Percentiles rank a stretch among this genome's conserved stretches.
These are phyloP conservation scores for Penicillium sp. DNA, from an alignment of 2,329 filamentous ascomycete species.

Conservation along the genomic window DNA sequence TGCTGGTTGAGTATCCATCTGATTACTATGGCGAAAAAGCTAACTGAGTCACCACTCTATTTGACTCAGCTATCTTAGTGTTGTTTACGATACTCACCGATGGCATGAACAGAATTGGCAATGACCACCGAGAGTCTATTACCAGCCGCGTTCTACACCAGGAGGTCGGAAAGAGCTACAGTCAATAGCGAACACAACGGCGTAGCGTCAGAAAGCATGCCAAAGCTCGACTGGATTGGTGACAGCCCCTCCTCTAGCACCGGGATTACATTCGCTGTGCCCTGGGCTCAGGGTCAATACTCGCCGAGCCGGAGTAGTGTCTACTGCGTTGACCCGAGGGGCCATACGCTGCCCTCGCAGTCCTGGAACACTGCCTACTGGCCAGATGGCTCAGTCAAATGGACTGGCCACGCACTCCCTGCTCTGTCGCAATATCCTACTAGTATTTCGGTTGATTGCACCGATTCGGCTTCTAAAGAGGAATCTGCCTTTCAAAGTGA, in stretches of 20 bases:
- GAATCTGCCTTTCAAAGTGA: too few relatives aligned
- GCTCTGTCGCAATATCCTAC: slow-evolving; percentile 36
- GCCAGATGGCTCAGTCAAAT: slow-evolving; percentile 59
- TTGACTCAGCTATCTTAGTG: too few relatives aligned
- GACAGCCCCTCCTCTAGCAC: slow-evolving; percentile 31
- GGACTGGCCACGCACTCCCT: slow-evolving; percentile 56
- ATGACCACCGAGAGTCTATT: too few relatives aligned
- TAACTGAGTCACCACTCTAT: too few relatives aligned
- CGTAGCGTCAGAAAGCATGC: too few relatives aligned
- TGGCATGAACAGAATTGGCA: too few relatives aligned
- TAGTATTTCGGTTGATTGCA: slow-evolving; percentile 36
- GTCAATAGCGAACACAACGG: too few relatives aligned
- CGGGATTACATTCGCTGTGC: slow-evolving; percentile 45
- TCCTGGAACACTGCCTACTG: slow-evolving; percentile 59
- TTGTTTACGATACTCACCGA: too few relatives aligned
- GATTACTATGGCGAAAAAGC: too few relatives aligned
- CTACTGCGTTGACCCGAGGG: slow-evolving; percentile 23
- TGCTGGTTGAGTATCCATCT: background rate
- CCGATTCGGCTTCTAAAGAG: slow-evolving; percentile 27
- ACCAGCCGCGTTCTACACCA: too few relatives aligned
- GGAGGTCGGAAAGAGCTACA: too few relatives aligned
- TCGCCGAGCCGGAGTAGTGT: slow-evolving; percentile 36
- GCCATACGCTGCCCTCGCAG: slow-evolving; percentile 36
- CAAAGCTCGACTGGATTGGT: slow-evolving; percentile 35
- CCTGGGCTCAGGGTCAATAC: slow-evolving; percentile 40